Percentiles rank a stretch among this genome's conserved stretches.
phyloP scores from a whole-genome alignment of 2,329 filamentous ascomycete species.

The Emmonsiellopsis sp. region DNA sequence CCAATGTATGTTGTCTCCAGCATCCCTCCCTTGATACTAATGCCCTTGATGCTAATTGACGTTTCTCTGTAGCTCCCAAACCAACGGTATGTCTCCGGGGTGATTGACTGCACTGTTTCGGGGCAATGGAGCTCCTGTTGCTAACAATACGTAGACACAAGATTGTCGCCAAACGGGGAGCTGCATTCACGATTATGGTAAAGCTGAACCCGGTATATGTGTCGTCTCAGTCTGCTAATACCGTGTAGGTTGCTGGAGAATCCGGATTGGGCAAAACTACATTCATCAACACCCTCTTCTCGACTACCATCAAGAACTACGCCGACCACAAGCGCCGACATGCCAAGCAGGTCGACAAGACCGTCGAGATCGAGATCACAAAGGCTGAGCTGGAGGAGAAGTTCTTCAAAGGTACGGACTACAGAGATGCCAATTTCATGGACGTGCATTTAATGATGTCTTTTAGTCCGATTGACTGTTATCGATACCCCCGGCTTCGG shows the following conservation, averaged over 20 bases:
- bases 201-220: constrained; percentile 15
- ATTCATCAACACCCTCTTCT: constrained; percentile 99
- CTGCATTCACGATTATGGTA: constrained; percentile 99
- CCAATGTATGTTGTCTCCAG: constrained; percentile 49
- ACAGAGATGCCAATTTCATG: neutral
- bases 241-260: constrained; percentile 80
- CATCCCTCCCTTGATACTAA: neutral
- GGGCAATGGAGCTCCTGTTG: neutral
- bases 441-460: neutral
- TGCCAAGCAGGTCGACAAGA: constrained; percentile 99
- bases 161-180: constrained; percentile 75
- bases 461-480: constrained; percentile 85
- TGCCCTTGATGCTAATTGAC: constrained; percentile 23
- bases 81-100: constrained; percentile 53
- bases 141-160: constrained; percentile 50
- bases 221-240: constrained; percentile 12
- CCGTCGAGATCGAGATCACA: constrained; percentile 99
- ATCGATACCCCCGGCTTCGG: constrained; percentile 98
- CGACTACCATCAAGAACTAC: constrained; percentile 99
- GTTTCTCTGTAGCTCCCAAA: constrained; percentile 50
- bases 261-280: constrained; percentile 98
- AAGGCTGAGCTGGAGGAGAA: constrained; percentile 99
- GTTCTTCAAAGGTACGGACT: constrained; percentile 95
- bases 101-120: neutral
- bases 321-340: constrained; percentile 99